Base-by-base conservation (phyloP, 2,329 filamentous ascomycete species). In the Exophiala calicioides region DNA sequence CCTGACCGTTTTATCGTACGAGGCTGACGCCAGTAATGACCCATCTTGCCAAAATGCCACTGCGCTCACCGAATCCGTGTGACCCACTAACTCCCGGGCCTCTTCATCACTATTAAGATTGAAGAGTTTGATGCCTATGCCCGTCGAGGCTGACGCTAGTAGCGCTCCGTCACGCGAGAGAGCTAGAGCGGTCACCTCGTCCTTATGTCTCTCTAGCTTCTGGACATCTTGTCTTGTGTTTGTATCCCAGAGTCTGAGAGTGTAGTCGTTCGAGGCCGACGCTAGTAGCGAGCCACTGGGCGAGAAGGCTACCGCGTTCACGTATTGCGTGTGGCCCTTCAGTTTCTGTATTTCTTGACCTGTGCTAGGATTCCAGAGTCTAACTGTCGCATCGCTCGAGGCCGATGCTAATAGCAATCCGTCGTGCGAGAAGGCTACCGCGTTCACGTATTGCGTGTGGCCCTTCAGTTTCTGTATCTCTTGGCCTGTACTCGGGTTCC, bases 11-110 rank as follows among this genome's bases (percentile, higher is more conserved):
- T 63, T 58, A 19, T n/a, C n/a, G n/a, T 43, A 12, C 3, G 62
- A 63, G 31, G 38, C 56, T 5, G 61, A 62, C 1, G 54, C 58
- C 9, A 64, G 37, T 18, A 52, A 12, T 12, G 24, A 27, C 7
- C 24, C 24, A 36, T 62, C 57, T 2, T 45, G 52, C 6, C 60
- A 63, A 42, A 65, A 65, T 3, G 54, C 57, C 15, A 63, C 44
- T 19, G 49, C 38, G 6, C 8, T 36, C 32, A 64, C 50, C 6
- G n/a, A 44, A n/a, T 23, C 35, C 3, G 47, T 55, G 39, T 64
- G 55, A n/a, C 57, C 55, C 24, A 52, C 38, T 18, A 60, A 50
- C n/a, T 37, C 59, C 19, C 47, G 44, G 8, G 40, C 10, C 32
- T 39, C 30, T 12, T 20, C 20, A 15, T 44, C 52, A 5, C 47